Base-by-base conservation (phyloP, 768 basidiomycete genomes). In the Suillus sp. region DNA sequence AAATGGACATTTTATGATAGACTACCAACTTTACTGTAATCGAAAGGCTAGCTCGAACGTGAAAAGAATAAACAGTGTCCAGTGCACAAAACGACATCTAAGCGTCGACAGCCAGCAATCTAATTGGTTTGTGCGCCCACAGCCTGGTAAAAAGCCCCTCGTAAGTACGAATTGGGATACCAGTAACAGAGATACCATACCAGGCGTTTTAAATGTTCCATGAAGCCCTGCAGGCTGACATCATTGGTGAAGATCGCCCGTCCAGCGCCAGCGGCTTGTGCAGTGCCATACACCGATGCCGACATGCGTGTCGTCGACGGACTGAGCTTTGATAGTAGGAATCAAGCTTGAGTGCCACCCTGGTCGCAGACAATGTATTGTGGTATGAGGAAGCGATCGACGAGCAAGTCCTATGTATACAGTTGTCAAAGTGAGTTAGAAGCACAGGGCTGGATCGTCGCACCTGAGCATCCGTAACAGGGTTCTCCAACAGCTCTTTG, bases 161-260 rank as follows among this genome's bases (percentile, higher is more conserved):
- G n/a, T n/a, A n/a, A n/a, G n/a, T n/a, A n/a, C n/a, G n/a, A n/a
- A n/a, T n/a, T n/a, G n/a, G n/a, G n/a, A n/a, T n/a, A n/a, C n/a
- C n/a, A n/a, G n/a, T n/a, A n/a, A n/a, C n/a, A n/a, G n/a, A n/a
- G n/a, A n/a, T n/a, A n/a, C n/a, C n/a, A n/a, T n/a, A n/a, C n/a
- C n/a, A n/a, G n/a, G n/a, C n/a, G n/a, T n/a, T n/a, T n/a, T n/a
- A n/a, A n/a, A n/a, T n/a, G n/a, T n/a, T n/a, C n/a, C n/a, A n/a
- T n/a, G n/a, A n/a, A n/a, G n/a, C n/a, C 92, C 76, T 96, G 93
- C 78, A 98, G 84, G 74, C 94, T 97, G 66, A 99, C 96, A 76
- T 99, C 96, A 73, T 99, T 96, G 61, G 97, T 99, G 76, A 98
- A 97, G 76, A 99, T 98, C 18, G 95, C 93, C 76, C 95, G 92